Conservation (phyloP, 805 yeast genomes). For the Saccharomycopsis oosterbeekiorum region DNA sequence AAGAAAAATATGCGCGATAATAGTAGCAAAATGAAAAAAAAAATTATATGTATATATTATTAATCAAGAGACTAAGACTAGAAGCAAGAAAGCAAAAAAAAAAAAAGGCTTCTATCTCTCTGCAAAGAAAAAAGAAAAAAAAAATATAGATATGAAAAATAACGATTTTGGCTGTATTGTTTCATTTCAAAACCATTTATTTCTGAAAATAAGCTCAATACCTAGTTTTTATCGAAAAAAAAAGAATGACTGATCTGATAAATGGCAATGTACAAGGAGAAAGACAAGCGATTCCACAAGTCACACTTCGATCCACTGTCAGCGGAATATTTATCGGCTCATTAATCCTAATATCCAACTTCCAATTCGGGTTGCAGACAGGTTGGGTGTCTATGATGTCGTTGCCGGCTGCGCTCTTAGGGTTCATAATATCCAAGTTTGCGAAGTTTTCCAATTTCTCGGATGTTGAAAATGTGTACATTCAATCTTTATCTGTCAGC, state of each 20-base stretch:
- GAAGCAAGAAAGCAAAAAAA: background rate
- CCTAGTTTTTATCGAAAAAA: background rate
- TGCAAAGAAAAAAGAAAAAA: background rate
- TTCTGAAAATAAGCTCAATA: too few species aligned
- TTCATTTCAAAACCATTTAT: too few species aligned
- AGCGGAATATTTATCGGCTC: slow-evolving; percentile 84
- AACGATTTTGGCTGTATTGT: too few species aligned
- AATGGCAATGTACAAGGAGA: background rate
- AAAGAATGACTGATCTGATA: background rate
- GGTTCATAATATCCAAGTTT: slow-evolving; percentile 71
- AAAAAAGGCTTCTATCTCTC: background rate
- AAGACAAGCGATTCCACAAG: slow-evolving; percentile 50
- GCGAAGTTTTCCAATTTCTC: slow-evolving; percentile 36
- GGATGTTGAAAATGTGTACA: slow-evolving; percentile 90
- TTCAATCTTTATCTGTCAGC: slow-evolving; percentile 90
- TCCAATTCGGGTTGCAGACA: slow-evolving; percentile 93
- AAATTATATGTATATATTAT: background rate
- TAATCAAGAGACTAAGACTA: background rate
- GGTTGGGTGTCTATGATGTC: slow-evolving; percentile 99
- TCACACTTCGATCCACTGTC: slow-evolving; percentile 61
- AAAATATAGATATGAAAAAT: background rate
- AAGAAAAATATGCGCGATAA: background rate
- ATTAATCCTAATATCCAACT: slow-evolving; percentile 75
- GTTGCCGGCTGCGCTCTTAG: slow-evolving; percentile 82
- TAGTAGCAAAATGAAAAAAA: background rate